Percentiles rank a stretch among this genome's conserved stretches.
Evolutionary conservation across 345 rosid genomes (phyloP).

Genomic region (Rhodomyrtus tomentosa): DNA sequence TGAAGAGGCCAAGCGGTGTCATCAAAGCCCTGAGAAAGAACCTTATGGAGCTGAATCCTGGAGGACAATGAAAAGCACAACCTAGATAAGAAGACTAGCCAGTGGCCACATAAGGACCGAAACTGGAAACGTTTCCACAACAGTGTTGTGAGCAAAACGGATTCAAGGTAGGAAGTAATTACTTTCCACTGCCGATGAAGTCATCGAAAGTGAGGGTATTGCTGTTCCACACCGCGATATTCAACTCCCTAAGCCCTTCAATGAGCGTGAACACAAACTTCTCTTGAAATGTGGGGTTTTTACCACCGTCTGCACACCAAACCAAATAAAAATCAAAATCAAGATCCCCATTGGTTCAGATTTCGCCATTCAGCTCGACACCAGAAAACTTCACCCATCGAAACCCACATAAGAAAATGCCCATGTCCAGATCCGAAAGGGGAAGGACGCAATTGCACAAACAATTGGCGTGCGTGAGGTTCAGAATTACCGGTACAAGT

Average conservation of each 20-base stretch:
- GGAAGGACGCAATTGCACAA: not conserved
- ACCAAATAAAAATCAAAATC: slow-evolving; percentile 1
- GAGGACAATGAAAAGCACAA: not conserved
- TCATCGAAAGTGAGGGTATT: slow-evolving; percentile 52
- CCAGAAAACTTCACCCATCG: not conserved
- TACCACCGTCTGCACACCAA: slow-evolving; percentile 59
- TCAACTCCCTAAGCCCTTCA: slow-evolving; percentile 74
- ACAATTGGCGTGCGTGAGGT: not conserved
- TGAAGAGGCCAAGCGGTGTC: slow-evolving; percentile 71
- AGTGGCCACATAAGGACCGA: not conserved
- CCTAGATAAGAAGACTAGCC: not conserved
- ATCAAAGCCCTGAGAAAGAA: slow-evolving; percentile 64
- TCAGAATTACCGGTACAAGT: slow-evolving; percentile 9
- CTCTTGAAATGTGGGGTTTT: slow-evolving; percentile 76
- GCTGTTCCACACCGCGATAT: slow-evolving; percentile 64
- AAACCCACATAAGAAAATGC: not conserved
- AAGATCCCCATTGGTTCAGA: not conserved
- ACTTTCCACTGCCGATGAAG: slow-evolving; percentile 89
- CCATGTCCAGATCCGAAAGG: not conserved
- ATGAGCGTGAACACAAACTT: slow-evolving; percentile 62
- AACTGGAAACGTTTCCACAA: not conserved
- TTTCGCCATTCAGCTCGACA: not conserved
- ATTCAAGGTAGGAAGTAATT: not conserved
- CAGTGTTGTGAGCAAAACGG: not conserved
- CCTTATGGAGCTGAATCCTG: slow-evolving; percentile 74